Evolutionary conservation across 176 grass and related monocot genomes (phyloP), one percentile per base, ranked within the genome.

Genomic region (Thinopyrum elongatum): DNA sequence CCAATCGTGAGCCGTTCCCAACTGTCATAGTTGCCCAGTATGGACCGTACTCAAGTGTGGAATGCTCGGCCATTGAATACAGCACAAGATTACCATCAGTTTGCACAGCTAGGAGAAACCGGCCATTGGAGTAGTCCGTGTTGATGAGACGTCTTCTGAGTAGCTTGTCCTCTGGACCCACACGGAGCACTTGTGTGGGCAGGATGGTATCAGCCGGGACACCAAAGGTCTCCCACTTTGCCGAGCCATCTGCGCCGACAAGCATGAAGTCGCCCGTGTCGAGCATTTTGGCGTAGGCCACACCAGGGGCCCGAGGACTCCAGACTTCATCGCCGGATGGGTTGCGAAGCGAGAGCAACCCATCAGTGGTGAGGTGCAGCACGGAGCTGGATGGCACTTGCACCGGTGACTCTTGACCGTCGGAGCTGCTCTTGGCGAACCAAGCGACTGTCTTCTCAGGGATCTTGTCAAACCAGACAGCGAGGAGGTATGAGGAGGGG

Each of bases 391-490:
- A n/a, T 44, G 34, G 9, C 10, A 83, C 81, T 42, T 83, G 16
- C 7, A 74, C 25, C 2, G 53, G 47, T 8, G 42, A 0, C 0
- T 82, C 65, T 16, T 35, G 64, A 1, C 6, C 3, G 1, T 19
- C 19, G 1, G 17, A n/a, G 64, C 19, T 38, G 49, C 14, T 83
- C 49, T 71, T 83, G 6, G 49, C 68, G 0, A 73, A 73, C 68
- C 81, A 83, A 60, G 9, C 68, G 0, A 83, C 68, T 0, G 67
- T 83, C 15, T 71, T 41, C 0, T 83, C 68, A 6, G 51, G 1
- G 51, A 83, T 83, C n/a, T 73, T 74, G 68, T 73, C 6, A 33
- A 83, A 83, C 81, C 68, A 83, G 68, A 83, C 19, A 10, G 34
- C 51, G 0, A 72, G 80, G 31, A 71, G 67, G 49, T 83, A 83